These are phyloP conservation scores for Grigorovia jiainica DNA, from an alignment of 805 yeast species.

Conservation along the genomic window DNA sequence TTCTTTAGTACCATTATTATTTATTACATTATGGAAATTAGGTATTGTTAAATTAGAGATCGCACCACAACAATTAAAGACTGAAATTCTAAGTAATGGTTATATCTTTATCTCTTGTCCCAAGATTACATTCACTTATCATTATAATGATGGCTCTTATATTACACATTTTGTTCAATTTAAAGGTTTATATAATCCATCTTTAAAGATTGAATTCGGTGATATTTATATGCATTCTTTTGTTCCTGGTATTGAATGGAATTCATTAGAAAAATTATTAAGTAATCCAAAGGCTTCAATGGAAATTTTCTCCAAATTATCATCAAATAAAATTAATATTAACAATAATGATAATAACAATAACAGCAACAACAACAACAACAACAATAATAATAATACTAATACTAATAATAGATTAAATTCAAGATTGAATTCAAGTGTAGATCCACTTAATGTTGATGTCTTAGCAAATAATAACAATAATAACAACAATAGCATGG, in stretches of 20 bases:
- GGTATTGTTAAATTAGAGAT: slow-evolving; percentile 44
- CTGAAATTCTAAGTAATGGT: slow-evolving; percentile 45
- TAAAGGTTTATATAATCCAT: slow-evolving; percentile 52
- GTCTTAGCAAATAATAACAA: not conserved
- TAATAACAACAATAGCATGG: not conserved
- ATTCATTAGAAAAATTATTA: slow-evolving; percentile 35
- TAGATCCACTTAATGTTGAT: too few relatives aligned
- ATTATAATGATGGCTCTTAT: slow-evolving; percentile 62
- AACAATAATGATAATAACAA: slow-evolving; percentile 30
- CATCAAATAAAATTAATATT: not conserved
- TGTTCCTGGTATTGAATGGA: slow-evolving; percentile 39
- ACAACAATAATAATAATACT: not conserved
- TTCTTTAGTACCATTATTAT: slow-evolving; percentile 24
- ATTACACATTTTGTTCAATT: slow-evolving; percentile 53
- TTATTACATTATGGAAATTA: slow-evolving; percentile 41
- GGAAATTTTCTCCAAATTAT: slow-evolving; percentile 1
- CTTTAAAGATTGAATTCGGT: slow-evolving; percentile 60
- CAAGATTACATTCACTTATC: slow-evolving; percentile 38
- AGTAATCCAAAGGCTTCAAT: slow-evolving; percentile 33
- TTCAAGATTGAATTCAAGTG: too few relatives aligned
- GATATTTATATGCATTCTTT: slow-evolving; percentile 46
- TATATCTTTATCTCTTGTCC: slow-evolving; percentile 46
- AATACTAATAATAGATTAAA: not conserved
- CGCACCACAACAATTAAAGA: slow-evolving; percentile 36
- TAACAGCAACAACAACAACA: slow-evolving; percentile 25